phyloP scores from a whole-genome alignment of 768 basidiomycete genomes.

The Tylopilus balloui region DNA sequence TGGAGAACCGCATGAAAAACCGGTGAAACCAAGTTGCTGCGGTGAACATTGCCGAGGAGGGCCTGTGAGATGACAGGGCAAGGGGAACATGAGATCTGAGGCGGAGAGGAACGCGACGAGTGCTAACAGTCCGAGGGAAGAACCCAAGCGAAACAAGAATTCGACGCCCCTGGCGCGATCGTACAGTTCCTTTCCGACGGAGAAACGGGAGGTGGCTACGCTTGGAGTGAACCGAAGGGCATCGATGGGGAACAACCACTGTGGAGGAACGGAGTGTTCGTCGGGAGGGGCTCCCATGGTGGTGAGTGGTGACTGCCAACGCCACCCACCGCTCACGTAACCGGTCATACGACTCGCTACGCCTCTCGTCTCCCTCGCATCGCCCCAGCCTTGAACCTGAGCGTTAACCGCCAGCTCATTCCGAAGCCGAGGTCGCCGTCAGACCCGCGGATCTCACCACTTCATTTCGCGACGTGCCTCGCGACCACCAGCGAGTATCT shows the following conservation, averaged over 20 bases:
- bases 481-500: slow-evolving; percentile 17
- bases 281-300: slow-evolving; percentile 23
- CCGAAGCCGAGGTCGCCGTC: slow-evolving; percentile 15
- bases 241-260: slow-evolving; percentile 70
- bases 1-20: slow-evolving; percentile 83
- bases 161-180: slow-evolving; percentile 80
- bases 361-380: too few relatives aligned
- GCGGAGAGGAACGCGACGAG: slow-evolving; percentile 5
- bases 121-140: slow-evolving; percentile 71
- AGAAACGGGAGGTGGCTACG: slow-evolving; percentile 39
- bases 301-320: slow-evolving; percentile 4
- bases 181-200: slow-evolving; percentile 65
- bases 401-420: slow-evolving; percentile 16
- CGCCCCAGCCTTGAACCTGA: background rate
- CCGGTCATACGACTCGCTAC: too few relatives aligned
- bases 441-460: slow-evolving; percentile 31
- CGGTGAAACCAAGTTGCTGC: slow-evolving; percentile 90
- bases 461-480: slow-evolving; percentile 25
- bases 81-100: slow-evolving; percentile 11
- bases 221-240: slow-evolving; percentile 60
- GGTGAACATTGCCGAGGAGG: slow-evolving; percentile 77
- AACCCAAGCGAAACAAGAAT: slow-evolving; percentile 78
- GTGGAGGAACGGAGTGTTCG: slow-evolving; percentile 36
- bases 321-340: slow-evolving; percentile 29
- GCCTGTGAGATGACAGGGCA: slow-evolving; percentile 40